phyloP scores from a whole-genome alignment of 495 filamentous ascomycete species.

The Podospora tetraspora region DNA sequence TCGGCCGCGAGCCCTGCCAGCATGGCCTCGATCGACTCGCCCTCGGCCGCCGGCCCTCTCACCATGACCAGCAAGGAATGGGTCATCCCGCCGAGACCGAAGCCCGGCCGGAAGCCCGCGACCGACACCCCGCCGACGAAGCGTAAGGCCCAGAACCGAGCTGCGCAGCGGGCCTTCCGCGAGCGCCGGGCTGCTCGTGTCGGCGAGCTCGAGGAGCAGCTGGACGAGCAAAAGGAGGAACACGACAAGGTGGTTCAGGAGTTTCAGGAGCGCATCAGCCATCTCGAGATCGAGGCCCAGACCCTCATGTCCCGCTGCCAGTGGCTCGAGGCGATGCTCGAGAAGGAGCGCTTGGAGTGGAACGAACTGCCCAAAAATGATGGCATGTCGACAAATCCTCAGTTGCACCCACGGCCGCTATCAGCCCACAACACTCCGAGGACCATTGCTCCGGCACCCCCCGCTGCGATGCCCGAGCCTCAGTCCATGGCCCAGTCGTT shows the following conservation, averaged over 20 bases:
- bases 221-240: conserved; percentile 56
- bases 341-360: conserved; percentile 36
- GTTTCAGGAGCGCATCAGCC: conserved; percentile 40
- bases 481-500: conserved; percentile 32
- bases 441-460: conserved; percentile 19
- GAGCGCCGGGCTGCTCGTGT: conserved; percentile 80
- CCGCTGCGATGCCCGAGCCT: conserved; percentile 21
- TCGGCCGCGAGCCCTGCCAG: conserved; percentile 21
- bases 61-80: conserved; percentile 74
- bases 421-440: conserved; percentile 10
- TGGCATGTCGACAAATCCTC: conserved; percentile 9
- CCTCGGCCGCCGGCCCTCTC: conserved; percentile 23
- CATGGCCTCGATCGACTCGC: conserved; percentile 24
- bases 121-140: conserved; percentile 88
- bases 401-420: conserved; percentile 14
- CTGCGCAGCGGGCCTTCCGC: conserved; percentile 88
- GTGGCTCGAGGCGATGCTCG: conserved; percentile 38
- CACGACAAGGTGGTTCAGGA: conserved; percentile 44
- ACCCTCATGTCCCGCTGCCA: conserved; percentile 38
- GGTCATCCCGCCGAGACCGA: conserved; percentile 80
- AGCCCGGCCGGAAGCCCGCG: conserved; percentile 90
- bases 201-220: conserved; percentile 77
- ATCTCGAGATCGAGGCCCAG: conserved; percentile 43
- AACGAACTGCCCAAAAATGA: conserved; percentile 16
- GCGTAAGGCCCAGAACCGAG: conserved; percentile 86